Evolutionary conservation across 257 asterid genomes (phyloP), one percentile per base, ranked within the genome.

Genomic region (Handroanthus guayacan): DNA sequence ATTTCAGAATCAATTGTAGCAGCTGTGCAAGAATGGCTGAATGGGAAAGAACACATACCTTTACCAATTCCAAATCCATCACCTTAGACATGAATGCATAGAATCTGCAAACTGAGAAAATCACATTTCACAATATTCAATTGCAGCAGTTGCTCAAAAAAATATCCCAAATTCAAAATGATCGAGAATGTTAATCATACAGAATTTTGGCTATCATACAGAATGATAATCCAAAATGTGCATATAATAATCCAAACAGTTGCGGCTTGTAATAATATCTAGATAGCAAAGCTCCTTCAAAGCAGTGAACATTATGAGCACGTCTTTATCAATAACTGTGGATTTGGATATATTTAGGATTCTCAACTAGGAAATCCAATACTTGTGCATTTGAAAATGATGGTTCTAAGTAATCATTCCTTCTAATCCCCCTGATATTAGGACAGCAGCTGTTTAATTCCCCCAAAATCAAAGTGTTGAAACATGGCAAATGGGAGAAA

Each of bases 401-500:
- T 12, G 76, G 77, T 25, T 81, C 70, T 64, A 78, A 60, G 37
- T 16, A 10, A 14, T 88, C 84, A 2, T 81, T 79, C 62, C 80
- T 71, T 75, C 89, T 79, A 9, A 87, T 81, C 72, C 91, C 88
- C 70, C 84, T 79, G 57, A 85, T 76, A 70, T 75, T 82, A 48
- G 85, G 88, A 63, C 88, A 87, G 65, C 39, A 60, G 57, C 31
- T 9, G 75, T 82, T 72, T 76, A 87, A 39, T 75, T 61, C 78
- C 62, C 52, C 80, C 62, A 87, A 60, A 54, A 81, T 60, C 37
- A 36, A 16, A 38, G 84, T 34, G 55, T 41, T 62, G 67, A 78
- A 81, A 72, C 85, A 87, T 16, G 92, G 89, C 3, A 85, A 81
- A 64, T 79, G 68, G 1, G 92, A 85, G 78, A 87, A 87, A 79